Evolutionary conservation across 768 basidiomycete species (phyloP).

Genomic region (Hysterangium stoloniferum): DNA sequence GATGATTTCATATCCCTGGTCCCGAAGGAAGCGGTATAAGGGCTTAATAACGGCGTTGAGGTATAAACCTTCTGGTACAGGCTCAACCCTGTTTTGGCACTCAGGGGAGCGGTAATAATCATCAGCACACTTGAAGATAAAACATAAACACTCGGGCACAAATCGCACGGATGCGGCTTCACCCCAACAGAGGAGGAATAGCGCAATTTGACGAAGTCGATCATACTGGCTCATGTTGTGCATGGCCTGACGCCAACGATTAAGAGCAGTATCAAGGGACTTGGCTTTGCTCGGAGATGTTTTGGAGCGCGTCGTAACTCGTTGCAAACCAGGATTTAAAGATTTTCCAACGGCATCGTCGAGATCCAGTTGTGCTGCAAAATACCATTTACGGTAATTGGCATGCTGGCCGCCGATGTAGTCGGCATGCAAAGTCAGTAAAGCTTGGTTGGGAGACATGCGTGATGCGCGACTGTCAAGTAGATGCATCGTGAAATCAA

Average conservation of each 20-base stretch:
- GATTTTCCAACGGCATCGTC: conserved; percentile 96
- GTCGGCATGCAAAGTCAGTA: conserved; percentile 94
- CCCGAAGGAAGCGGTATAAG: conserved; percentile 90
- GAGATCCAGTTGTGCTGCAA: conserved; percentile 97
- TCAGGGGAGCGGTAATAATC: conserved; percentile 98
- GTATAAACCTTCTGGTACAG: conserved; percentile 92
- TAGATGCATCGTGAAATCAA: conserved; percentile 96
- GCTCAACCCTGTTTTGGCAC: conserved; percentile 90
- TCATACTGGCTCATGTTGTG: conserved; percentile 99
- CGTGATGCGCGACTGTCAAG: conserved; percentile 97
- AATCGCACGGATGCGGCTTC: conserved; percentile 97
- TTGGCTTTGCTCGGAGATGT: conserved; percentile 50
- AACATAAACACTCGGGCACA: conserved; percentile 93
- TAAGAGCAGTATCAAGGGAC: conserved; percentile 87
- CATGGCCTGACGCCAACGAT: conserved; percentile 97
- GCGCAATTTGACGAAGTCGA: conserved; percentile 89
- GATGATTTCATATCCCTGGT: conserved; percentile 93
- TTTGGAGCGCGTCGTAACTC: conserved; percentile 62
- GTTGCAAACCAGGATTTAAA: conserved; percentile 87
- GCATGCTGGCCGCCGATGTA: conserved; percentile 99
- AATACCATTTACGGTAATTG: conserved; percentile 99
- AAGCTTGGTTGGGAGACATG: conserved; percentile 94
- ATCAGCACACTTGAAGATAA: conserved; percentile 99
- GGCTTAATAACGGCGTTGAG: conserved; percentile 89
- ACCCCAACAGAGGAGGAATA: conserved; percentile 96